phyloP scores from a whole-genome alignment of 2,329 filamentous ascomycete genomes.

The Stemphylium vesicarium region DNA sequence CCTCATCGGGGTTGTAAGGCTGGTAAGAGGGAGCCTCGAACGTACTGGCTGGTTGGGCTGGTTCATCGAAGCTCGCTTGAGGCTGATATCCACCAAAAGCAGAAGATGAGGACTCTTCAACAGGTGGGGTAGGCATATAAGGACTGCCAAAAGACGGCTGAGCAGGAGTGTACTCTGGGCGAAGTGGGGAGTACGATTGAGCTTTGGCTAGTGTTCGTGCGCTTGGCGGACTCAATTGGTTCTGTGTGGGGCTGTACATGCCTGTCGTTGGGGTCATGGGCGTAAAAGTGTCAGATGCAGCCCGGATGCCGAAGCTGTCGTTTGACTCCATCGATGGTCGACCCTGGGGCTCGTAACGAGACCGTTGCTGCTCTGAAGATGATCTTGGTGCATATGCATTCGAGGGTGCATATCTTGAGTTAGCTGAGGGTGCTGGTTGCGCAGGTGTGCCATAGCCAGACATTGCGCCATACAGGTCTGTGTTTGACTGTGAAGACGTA shows the following conservation, averaged over 20 bases:
- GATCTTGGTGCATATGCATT: constrained; percentile 54
- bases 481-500: constrained; percentile 66
- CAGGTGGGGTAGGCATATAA: constrained; percentile 38
- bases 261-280: constrained; percentile 35
- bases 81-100: constrained; percentile 37
- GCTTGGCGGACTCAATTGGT: constrained; percentile 38
- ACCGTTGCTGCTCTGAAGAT: constrained; percentile 59
- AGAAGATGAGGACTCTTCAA: constrained; percentile 28
- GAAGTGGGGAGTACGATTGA: constrained; percentile 42
- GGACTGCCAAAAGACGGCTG: constrained; percentile 36
- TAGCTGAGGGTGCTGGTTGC: constrained; percentile 33
- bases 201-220: constrained; percentile 34
- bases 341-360: constrained; percentile 55
- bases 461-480: constrained; percentile 77
- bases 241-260: constrained; percentile 40
- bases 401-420: constrained; percentile 50
- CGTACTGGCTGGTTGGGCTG: constrained; percentile 23
- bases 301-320: constrained; percentile 32
- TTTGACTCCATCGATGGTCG: constrained; percentile 49
- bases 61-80: constrained; percentile 35
- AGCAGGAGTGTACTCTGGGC: constrained; percentile 31
- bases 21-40: constrained; percentile 50
- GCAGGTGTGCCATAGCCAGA: constrained; percentile 57
- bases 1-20: constrained; percentile 58
- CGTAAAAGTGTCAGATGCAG: constrained; percentile 41